These are phyloP conservation scores for Leptographium wingfieldii DNA, from an alignment of 2,329 filamentous ascomycete genomes.

Conservation along the genomic window DNA sequence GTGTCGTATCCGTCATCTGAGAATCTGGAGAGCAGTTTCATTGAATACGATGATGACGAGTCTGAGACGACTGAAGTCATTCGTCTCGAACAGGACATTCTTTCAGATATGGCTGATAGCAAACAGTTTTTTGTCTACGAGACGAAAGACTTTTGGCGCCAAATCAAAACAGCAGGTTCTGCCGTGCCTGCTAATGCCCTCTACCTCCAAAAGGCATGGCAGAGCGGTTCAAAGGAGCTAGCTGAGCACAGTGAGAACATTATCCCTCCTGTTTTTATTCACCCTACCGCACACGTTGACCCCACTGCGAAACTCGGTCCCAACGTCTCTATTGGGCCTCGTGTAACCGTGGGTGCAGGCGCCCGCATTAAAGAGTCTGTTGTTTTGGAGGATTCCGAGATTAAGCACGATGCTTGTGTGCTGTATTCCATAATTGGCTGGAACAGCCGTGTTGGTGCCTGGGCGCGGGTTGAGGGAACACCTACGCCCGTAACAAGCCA, in stretches of 20 bases:
- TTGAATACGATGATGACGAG: conserved; percentile 50
- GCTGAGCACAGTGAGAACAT: conserved; percentile 75
- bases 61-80: conserved; percentile 72
- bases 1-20: conserved; percentile 94
- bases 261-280: conserved; percentile 86
- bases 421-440: conserved; percentile 95
- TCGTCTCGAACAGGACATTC: conserved; percentile 90
- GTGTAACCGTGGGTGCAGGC: conserved; percentile 71
- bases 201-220: conserved; percentile 89
- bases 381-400: conserved; percentile 85
- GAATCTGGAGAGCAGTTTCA: conserved; percentile 61
- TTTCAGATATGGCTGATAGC: conserved; percentile 89
- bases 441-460: conserved; percentile 92
- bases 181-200: conserved; percentile 93
- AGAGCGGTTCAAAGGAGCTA: conserved; percentile 69
- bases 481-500: conserved; percentile 80
- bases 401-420: conserved; percentile 93
- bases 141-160: conserved; percentile 98
- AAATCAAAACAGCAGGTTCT: conserved; percentile 98
- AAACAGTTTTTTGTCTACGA: conserved; percentile 98
- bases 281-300: conserved; percentile 80
- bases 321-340: conserved; percentile 92
- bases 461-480: conserved; percentile 93
- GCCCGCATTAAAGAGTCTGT: conserved; percentile 92
- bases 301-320: conserved; percentile 93